These are phyloP conservation scores for Parasitella parasitica DNA, from an alignment of 371 early-diverging fungal genomes.

Conservation along the genomic window DNA sequence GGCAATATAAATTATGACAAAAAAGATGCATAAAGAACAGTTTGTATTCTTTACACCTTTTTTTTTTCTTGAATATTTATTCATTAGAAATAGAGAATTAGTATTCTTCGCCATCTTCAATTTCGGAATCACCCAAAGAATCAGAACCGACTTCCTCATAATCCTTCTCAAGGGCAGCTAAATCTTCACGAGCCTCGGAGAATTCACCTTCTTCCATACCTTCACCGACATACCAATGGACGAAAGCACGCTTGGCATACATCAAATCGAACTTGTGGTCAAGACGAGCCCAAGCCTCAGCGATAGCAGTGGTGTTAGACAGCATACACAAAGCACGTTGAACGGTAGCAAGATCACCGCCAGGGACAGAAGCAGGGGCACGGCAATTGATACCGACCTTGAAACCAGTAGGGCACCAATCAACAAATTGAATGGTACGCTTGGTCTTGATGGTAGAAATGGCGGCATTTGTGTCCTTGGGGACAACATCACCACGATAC, in stretches of 20 bases:
- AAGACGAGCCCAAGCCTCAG: constrained; percentile 93
- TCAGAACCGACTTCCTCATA: constrained; percentile 97
- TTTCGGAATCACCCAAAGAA: constrained; percentile 57
- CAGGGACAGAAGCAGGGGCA: constrained; percentile 85
- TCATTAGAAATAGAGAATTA: neutral
- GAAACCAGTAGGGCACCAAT: constrained; percentile 98
- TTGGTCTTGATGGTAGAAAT: constrained; percentile 88
- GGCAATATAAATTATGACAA: too few relatives aligned
- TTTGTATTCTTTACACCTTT: neutral
- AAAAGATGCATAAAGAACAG: neutral
- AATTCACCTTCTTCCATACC: constrained; percentile 94
- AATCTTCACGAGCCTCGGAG: constrained; percentile 99
- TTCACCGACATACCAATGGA: constrained; percentile 98
- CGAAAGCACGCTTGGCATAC: constrained; percentile 97
- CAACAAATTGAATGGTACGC: constrained; percentile 92
- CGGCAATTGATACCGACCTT: constrained; percentile 95
- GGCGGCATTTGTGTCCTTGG: constrained; percentile 86
- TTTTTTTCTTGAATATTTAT: neutral
- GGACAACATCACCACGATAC: constrained; percentile 92
- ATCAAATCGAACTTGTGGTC: constrained; percentile 95
- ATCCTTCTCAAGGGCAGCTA: constrained; percentile 98
- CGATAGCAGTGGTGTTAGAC: constrained; percentile 94
- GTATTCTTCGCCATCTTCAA: constrained; percentile 59
- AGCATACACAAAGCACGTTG: constrained; percentile 93
- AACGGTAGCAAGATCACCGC: constrained; percentile 86